Conservation (phyloP, 1,284 basidiomycete genomes). For the Golubevia pallescens region DNA sequence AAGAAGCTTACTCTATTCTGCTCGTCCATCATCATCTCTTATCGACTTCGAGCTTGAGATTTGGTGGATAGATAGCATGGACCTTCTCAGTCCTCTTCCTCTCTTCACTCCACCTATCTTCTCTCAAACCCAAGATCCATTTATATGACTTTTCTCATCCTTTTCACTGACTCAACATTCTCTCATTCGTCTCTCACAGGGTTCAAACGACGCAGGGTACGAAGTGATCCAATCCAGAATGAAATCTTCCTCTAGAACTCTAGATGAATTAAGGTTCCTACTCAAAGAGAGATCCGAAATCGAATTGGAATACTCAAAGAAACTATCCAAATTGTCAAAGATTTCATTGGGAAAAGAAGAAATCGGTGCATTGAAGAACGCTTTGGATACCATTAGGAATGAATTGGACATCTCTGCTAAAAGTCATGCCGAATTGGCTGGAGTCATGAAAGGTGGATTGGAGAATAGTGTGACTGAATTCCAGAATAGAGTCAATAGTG, state of each 20-base stretch:
- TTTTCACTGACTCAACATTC: not conserved
- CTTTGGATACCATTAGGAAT: slow-evolving; percentile 48
- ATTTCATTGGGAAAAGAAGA: slow-evolving; percentile 33
- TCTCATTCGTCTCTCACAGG: slow-evolving; percentile 13
- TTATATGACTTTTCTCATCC: not conserved
- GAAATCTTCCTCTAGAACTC: slow-evolving; percentile 80
- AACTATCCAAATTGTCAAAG: slow-evolving; percentile 50
- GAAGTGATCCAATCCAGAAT: slow-evolving; percentile 87
- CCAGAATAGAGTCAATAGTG: no score
- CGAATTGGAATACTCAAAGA: slow-evolving; percentile 59
- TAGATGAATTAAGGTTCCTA: slow-evolving; percentile 83
- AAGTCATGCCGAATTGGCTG: slow-evolving; percentile 48
- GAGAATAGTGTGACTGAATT: slow-evolving; percentile 49
- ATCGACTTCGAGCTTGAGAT: no score
- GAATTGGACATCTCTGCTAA: slow-evolving; percentile 55
- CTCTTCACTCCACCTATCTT: no score
- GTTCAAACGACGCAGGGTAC: slow-evolving; percentile 76
- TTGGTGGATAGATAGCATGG: no score
- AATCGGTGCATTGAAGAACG: slow-evolving; percentile 27
- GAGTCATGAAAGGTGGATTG: slow-evolving; percentile 51
- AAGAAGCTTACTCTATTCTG: no score
- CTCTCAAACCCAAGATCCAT: not conserved
- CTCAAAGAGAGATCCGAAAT: slow-evolving; percentile 78
- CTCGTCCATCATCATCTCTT: no score
- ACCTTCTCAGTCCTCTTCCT: not conserved